phyloP scores from a whole-genome alignment of 2,329 filamentous ascomycete species.

The Akanthomyces dipterigenus region DNA sequence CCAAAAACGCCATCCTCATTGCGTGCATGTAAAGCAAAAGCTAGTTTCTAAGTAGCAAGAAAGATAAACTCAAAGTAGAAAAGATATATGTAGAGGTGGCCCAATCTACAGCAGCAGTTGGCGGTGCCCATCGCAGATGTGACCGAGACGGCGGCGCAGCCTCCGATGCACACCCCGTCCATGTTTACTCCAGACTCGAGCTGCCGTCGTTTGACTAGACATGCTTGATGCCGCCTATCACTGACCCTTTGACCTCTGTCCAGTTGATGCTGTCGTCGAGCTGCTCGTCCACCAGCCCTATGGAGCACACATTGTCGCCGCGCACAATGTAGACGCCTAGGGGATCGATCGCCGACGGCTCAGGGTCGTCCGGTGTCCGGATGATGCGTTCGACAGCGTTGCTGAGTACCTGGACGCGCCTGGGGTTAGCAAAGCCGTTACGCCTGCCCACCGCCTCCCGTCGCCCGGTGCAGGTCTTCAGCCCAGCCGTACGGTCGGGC shows the following conservation, averaged over 20 bases:
- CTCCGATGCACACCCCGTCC: not conserved
- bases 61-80: not conserved
- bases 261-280: constrained; percentile 89
- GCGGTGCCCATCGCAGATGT: not conserved
- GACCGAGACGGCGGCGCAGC: not conserved
- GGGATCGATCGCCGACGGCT: constrained; percentile 71
- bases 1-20: constrained; percentile 5
- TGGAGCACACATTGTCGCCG: constrained; percentile 88
- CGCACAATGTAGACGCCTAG: constrained; percentile 88
- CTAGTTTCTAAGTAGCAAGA: not conserved
- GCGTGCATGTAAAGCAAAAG: not conserved
- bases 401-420: constrained; percentile 57
- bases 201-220: constrained; percentile 24
- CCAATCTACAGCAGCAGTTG: not conserved
- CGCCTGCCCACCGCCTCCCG: not conserved
- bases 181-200: not conserved
- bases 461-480: not conserved
- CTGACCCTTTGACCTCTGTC: constrained; percentile 78
- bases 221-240: constrained; percentile 82
- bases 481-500: not conserved
- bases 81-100: not conserved
- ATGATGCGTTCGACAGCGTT: constrained; percentile 87
- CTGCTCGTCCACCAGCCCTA: constrained; percentile 83
- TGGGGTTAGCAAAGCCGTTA: not conserved
- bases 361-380: constrained; percentile 72